Conservation (phyloP, 805 yeast species). For the Metschnikowia matae region DNA sequence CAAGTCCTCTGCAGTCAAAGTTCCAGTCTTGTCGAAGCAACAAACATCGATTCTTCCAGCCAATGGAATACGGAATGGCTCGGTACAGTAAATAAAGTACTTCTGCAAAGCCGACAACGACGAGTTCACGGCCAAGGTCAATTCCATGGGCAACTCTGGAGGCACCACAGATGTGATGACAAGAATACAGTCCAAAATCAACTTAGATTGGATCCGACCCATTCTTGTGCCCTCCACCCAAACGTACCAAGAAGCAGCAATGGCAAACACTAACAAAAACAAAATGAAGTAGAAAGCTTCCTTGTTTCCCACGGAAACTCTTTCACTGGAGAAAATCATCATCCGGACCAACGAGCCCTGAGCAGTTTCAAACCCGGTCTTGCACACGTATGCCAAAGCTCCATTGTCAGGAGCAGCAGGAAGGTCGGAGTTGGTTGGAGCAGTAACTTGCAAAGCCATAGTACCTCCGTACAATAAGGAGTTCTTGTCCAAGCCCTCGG, state of each 20-base stretch:
- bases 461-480: conserved; percentile 94
- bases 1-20: conserved; percentile 93
- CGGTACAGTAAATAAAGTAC: conserved; percentile 91
- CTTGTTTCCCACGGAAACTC: conserved; percentile 91
- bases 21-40: conserved; percentile 98
- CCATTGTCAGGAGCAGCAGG: conserved; percentile 85
- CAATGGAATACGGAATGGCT: conserved; percentile 95
- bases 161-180: conserved; percentile 98
- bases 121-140: conserved; percentile 95
- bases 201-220: conserved; percentile 93
- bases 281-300: conserved; percentile 92
- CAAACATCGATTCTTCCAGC: conserved; percentile 98
- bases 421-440: conserved; percentile 49
- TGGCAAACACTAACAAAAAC: conserved; percentile 84
- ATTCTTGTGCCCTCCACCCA: conserved; percentile 96
- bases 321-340: conserved; percentile 95
- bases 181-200: conserved; percentile 90
- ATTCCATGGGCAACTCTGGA: conserved; percentile 98
- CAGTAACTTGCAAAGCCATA: conserved; percentile 84
- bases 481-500: conserved; percentile 85
- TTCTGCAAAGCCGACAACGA: conserved; percentile 86
- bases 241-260: conserved; percentile 95
- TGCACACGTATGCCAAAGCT: conserved; percentile 82
- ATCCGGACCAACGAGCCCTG: conserved; percentile 97
- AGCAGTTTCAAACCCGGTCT: conserved; percentile 97